A percentile compares a stretch with the other conserved stretches of the same genome.
These are phyloP conservation scores for Rhizoclosmatium globosum DNA, from an alignment of 192 early-diverging fungal species.

Conservation along the genomic window DNA sequence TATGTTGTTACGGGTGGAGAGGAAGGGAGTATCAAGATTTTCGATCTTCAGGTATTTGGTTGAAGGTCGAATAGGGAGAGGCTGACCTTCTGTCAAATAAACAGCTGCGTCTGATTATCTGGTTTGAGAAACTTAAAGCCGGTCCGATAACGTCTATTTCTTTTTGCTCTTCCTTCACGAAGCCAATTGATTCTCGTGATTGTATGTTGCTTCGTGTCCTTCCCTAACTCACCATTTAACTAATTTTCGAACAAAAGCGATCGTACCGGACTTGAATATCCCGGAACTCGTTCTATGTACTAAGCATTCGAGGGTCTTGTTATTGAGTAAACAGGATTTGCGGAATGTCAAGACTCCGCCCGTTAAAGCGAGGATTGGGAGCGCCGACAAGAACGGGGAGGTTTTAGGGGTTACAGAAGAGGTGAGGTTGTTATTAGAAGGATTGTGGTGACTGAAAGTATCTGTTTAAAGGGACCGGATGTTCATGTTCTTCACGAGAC, in stretches of 20 bases:
- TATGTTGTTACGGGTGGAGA: constrained; percentile 65
- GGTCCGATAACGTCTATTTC: constrained; percentile 56
- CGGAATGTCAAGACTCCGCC: background rate
- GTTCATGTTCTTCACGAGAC: constrained; percentile 48
- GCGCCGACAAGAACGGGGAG: background rate
- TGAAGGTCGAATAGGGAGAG: no score
- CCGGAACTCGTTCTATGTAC: constrained; percentile 59
- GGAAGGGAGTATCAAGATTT: constrained; percentile 63
- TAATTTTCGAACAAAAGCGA: constrained; percentile 25
- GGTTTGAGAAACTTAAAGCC: constrained; percentile 57
- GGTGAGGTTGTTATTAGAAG: no score
- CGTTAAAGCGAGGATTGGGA: background rate
- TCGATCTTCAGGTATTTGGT: constrained; percentile 57
- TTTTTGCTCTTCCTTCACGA: constrained; percentile 31
- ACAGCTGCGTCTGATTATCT: constrained; percentile 57
- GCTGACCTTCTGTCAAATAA: background rate
- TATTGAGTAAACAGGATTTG: constrained; percentile 28
- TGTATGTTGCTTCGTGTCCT: constrained; percentile 25
- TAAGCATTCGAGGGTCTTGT: constrained; percentile 42
- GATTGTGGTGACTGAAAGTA: no score
- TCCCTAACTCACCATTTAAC: background rate
- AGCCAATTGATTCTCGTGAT: background rate
- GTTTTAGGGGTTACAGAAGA: no score
- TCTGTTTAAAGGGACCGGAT: constrained; percentile 20
- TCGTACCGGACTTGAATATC: constrained; percentile 40